These are phyloP conservation scores for Cladophialophora exuberans DNA, from an alignment of 2,329 filamentous ascomycete genomes.

Conservation along the genomic window DNA sequence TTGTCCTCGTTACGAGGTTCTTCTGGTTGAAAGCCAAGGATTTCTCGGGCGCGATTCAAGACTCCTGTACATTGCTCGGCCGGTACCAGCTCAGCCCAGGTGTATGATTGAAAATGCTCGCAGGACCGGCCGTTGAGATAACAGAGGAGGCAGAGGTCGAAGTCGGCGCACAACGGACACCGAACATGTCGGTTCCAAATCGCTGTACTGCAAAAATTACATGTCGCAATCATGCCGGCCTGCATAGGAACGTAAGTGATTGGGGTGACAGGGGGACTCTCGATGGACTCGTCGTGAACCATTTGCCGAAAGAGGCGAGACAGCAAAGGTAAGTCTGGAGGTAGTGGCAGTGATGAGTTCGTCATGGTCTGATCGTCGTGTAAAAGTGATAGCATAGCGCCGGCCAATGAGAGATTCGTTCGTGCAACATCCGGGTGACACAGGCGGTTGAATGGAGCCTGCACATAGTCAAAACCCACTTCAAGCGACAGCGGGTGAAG, in stretches of 20 bases:
- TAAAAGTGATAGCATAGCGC: slow-evolving; percentile 39
- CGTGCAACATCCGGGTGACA: slow-evolving; percentile 41
- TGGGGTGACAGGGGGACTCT: slow-evolving; percentile 29
- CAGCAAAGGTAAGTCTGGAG: slow-evolving; percentile 36
- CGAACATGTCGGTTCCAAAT: slow-evolving; percentile 45
- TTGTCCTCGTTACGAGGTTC: slow-evolving; percentile 33
- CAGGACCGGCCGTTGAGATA: slow-evolving; percentile 42
- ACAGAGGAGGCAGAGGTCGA: slow-evolving; percentile 42
- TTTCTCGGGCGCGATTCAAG: slow-evolving; percentile 34
- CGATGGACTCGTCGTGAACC: slow-evolving; percentile 39
- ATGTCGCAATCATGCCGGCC: slow-evolving; percentile 40
- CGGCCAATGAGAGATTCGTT: slow-evolving; percentile 37
- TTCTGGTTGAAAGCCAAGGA: slow-evolving; percentile 34
- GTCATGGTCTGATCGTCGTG: slow-evolving; percentile 28
- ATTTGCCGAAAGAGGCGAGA: slow-evolving; percentile 38
- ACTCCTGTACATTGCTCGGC: slow-evolving; percentile 36
- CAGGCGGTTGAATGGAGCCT: slow-evolving; percentile 40
- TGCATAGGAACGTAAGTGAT: slow-evolving; percentile 38
- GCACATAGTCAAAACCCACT: slow-evolving; percentile 41
- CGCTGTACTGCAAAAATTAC: slow-evolving; percentile 43
- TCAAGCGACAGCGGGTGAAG: slow-evolving; percentile 41
- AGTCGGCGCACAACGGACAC: slow-evolving; percentile 42
- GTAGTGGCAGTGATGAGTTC: slow-evolving; percentile 25
- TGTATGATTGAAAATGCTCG: slow-evolving; percentile 39
- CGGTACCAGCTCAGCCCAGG: slow-evolving; percentile 40